Evolutionary conservation across 108 stramenopile species (phyloP).

Genomic region (Cyclotella choctawhatcheeana): DNA sequence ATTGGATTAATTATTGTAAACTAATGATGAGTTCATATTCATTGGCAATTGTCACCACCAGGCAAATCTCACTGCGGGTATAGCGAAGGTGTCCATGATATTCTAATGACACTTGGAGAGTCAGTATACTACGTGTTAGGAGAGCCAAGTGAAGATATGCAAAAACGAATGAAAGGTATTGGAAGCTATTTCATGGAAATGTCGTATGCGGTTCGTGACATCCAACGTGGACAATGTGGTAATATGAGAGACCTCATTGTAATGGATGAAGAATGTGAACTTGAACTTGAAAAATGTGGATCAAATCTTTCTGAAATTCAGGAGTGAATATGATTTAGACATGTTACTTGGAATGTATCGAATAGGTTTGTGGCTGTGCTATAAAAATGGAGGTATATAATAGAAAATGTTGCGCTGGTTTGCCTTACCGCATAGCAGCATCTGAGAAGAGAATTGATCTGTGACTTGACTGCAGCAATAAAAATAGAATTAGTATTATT

Average conservation of each 20-base stretch:
- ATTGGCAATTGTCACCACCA: no score
- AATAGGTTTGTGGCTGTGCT: neutral
- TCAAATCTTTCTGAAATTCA: neutral
- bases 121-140: constrained; percentile 58
- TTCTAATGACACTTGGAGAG: constrained; percentile 63
- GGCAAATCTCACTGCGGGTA: constrained; percentile 66
- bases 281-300: neutral
- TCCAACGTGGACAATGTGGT: constrained; percentile 18
- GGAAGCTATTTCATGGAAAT: constrained; percentile 38
- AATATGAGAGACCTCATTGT: neutral
- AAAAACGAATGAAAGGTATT: constrained; percentile 25
- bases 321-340: neutral
- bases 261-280: neutral
- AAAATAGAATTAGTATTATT: no score
- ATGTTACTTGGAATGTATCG: constrained; percentile 5
- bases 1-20: no score
- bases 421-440: constrained; percentile 3
- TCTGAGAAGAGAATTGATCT: no score
- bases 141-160: constrained; percentile 48
- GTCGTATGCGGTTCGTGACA: constrained; percentile 29
- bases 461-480: neutral
- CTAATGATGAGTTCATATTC: no score
- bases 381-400: neutral
- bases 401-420: neutral
- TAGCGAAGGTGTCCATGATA: constrained; percentile 53